Evolutionary conservation across 1,284 basidiomycete species (phyloP), one percentile per base, ranked within the genome.

Genomic region (Ganoderma boninense): DNA sequence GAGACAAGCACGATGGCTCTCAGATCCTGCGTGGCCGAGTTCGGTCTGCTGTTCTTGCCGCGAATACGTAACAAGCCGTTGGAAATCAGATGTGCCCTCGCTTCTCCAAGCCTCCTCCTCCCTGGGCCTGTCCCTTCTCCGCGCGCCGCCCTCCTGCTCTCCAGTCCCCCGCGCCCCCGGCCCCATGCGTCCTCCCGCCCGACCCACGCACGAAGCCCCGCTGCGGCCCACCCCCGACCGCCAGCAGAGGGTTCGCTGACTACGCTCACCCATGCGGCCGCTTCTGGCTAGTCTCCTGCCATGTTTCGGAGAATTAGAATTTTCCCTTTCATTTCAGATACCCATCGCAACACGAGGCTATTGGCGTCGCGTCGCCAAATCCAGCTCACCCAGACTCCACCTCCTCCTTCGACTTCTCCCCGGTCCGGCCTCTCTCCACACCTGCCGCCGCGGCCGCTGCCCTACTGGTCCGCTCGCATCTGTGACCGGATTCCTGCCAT

Each of bases 71-170:
- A 52, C 29, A 69, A 3, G 18, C 59, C 59, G 62, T 38, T 40
- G 13, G 16, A 57, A 66, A 71, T 73, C 72, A 71, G 72, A 73
- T 71, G 57, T 59, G 59, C 62, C 49, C 49, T 29, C 49, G 66
- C 57, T 40, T 66, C 52, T 62, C 42, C 56, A 42, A 56, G 32
- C 43, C 54, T 20, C 61, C 56, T 20, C 43, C 26, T 46, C 54
- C 49, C 49, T 38, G 38, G 38, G 38, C 38, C 38, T 52, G 23
- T 26, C 49, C 49, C 49, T 52, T 52, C 49, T 60, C 49, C 68
- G 67, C 32, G n/a, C 38, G 29, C 57, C 35, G 29, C 35, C 57
- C 38, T 40, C 57, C 57, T 60, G 54, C 29, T 63, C 54, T 65
- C 64, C 60, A 29, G n/a, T 20, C 69, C 57, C 67, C 71, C 59